Conservation (phyloP, 129 eudicot species). For the Flaveria trinervia region DNA sequence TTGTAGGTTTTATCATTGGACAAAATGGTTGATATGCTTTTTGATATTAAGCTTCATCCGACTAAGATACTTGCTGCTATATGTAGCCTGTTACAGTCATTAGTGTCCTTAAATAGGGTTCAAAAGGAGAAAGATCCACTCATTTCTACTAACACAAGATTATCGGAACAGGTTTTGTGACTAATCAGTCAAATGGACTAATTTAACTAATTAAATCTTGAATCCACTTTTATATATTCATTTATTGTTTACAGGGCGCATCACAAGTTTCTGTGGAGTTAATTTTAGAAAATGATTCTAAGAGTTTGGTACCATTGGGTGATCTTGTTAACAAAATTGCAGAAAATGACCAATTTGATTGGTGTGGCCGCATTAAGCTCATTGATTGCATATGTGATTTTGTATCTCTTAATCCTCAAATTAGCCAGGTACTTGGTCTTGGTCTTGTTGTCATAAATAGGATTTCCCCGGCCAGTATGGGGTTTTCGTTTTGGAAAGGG, state of each 20-base stretch:
- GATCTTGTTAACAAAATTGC: constrained; percentile 73
- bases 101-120: constrained; percentile 41
- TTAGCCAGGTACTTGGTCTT: constrained; percentile 72
- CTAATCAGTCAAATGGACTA: constrained; percentile 5
- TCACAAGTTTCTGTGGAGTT: constrained; percentile 35
- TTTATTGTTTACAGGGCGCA: constrained; percentile 29
- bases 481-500: not conserved
- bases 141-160: constrained; percentile 31
- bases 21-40: constrained; percentile 46
- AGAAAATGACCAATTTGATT: constrained; percentile 61
- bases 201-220: not conserved
- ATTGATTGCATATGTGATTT: constrained; percentile 83
- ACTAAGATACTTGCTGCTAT: constrained; percentile 58
- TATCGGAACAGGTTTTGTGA: constrained; percentile 62
- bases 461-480: constrained; percentile 16
- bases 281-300: constrained; percentile 33
- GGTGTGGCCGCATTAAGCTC: constrained; percentile 81
- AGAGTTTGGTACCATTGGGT: constrained; percentile 65
- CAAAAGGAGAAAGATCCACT: constrained; percentile 37
- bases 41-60: constrained; percentile 54
- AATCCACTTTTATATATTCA: not conserved
- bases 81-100: constrained; percentile 48
- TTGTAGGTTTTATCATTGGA: constrained; percentile 67
- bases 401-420: constrained; percentile 61
- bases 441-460: not conserved